These are phyloP conservation scores for Populus hybrid DNA, from an alignment of 441 rosid species.

Conservation along the genomic window DNA sequence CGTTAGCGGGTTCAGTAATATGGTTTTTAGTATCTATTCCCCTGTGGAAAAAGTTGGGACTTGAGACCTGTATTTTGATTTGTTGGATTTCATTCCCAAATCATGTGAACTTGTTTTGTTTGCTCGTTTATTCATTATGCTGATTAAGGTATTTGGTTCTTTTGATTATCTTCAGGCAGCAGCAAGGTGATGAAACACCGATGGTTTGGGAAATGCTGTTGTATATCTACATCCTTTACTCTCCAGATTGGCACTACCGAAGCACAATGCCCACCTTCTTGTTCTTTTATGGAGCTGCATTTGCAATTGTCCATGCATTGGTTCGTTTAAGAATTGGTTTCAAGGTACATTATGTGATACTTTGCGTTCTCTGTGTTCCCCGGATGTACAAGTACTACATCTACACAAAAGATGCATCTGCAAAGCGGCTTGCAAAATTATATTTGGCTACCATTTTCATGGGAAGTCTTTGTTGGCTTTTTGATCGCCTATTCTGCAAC, in stretches of 20 bases:
- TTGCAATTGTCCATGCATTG: constrained; percentile 62
- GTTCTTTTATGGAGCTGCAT: constrained; percentile 74
- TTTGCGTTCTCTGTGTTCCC: constrained; percentile 87
- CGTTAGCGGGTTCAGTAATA: not conserved
- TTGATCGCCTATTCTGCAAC: constrained; percentile 61
- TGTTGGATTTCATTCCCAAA: not conserved
- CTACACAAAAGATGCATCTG: constrained; percentile 54
- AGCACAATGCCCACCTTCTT: constrained; percentile 92
- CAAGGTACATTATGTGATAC: constrained; percentile 73
- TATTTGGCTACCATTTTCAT: constrained; percentile 57
- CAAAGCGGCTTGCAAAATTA: constrained; percentile 66
- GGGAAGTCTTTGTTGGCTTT: constrained; percentile 70
- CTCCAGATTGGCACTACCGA: constrained; percentile 96
- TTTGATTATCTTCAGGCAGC: constrained; percentile 55
- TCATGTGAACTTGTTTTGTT: not conserved
- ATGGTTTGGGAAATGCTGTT: constrained; percentile 98
- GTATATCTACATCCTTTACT: constrained; percentile 83
- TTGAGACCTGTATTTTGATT: not conserved
- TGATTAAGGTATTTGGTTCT: not conserved
- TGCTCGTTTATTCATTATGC: not conserved
- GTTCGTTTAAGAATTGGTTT: constrained; percentile 72
- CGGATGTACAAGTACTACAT: constrained; percentile 95
- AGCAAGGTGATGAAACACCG: constrained; percentile 89
- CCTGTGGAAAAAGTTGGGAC: not conserved
- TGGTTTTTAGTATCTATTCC: not conserved